Percentiles rank a stretch among this genome's conserved stretches.
Conservation (phyloP, 345 rosid genomes). For the Mangifera indica region DNA sequence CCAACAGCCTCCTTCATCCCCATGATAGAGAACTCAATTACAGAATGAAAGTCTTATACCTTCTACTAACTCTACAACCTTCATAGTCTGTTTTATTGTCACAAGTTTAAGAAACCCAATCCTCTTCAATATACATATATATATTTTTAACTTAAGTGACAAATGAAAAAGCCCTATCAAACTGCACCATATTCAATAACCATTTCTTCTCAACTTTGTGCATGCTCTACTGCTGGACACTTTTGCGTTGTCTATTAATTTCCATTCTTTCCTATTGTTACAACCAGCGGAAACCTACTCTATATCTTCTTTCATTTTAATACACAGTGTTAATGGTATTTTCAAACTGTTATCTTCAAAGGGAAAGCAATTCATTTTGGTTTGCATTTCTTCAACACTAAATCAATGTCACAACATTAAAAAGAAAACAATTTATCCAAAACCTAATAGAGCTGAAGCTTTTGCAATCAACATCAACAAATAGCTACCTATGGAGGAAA, state of each 20-base stretch:
- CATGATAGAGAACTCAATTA: neutral
- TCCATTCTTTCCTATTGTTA: neutral
- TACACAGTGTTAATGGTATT: neutral
- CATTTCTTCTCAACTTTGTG: neutral
- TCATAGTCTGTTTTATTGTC: neutral
- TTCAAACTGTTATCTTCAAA: neutral
- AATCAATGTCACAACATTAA: neutral
- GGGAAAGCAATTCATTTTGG: neutral
- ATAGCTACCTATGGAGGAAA: too few species aligned
- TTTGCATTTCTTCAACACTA: neutral
- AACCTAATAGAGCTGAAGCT: neutral
- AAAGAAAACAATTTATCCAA: neutral
- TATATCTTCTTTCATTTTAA: neutral
- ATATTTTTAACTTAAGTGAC: too few species aligned
- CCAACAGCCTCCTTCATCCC: neutral
- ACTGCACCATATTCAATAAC: neutral
- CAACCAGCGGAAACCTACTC: neutral
- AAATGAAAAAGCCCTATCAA: neutral
- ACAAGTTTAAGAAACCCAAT: neutral
- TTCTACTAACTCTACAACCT: neutral
- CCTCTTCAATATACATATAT: too few species aligned
- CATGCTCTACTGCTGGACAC: neutral
- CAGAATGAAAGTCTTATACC: neutral
- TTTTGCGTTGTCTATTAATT: neutral
- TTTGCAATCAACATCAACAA: neutral